phyloP scores from a whole-genome alignment of 768 basidiomycete species.

The Calvatia gigantea region DNA sequence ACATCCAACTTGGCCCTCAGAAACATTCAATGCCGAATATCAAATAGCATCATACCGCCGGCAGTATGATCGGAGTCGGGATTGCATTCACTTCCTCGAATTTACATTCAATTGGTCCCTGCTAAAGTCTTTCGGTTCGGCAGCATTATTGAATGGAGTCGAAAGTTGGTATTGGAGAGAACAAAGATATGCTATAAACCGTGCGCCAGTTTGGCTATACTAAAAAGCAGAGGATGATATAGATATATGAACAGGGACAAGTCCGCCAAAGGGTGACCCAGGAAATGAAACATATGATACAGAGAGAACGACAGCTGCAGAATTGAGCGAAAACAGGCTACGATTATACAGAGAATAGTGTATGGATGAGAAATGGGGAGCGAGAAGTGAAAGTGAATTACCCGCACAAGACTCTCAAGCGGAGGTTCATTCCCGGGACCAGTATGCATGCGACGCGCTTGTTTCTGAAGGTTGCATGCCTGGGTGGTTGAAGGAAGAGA shows the following conservation, averaged over 20 bases:
- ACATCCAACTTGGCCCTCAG: slow-evolving; percentile 8
- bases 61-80: slow-evolving; percentile 21
- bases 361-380: slow-evolving; percentile 2
- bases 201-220: neutral
- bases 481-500: slow-evolving; percentile 11
- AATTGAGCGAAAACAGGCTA: neutral
- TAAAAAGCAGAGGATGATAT: neutral
- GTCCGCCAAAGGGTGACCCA: slow-evolving; percentile 3
- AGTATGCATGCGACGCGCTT: slow-evolving; percentile 16
- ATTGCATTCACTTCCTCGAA: slow-evolving; percentile 17
- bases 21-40: slow-evolving; percentile 9
- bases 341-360: slow-evolving; percentile 11
- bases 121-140: slow-evolving; percentile 20
- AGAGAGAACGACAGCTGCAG: slow-evolving; percentile 1
- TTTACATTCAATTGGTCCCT: slow-evolving; percentile 16
- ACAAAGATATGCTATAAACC: slow-evolving; percentile 6
- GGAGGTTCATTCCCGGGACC: slow-evolving; percentile 20
- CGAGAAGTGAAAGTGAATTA: neutral
- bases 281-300: slow-evolving; percentile 10
- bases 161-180: neutral
- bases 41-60: slow-evolving; percentile 20
- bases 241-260: slow-evolving; percentile 2
- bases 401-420: neutral
- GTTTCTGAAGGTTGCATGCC: slow-evolving; percentile 13
- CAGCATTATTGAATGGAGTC: slow-evolving; percentile 11